Evolutionary conservation across 495 filamentous ascomycete genomes (phyloP), one percentile per base, ranked within the genome.

Genomic region (Chlorociboria aeruginascens): DNA sequence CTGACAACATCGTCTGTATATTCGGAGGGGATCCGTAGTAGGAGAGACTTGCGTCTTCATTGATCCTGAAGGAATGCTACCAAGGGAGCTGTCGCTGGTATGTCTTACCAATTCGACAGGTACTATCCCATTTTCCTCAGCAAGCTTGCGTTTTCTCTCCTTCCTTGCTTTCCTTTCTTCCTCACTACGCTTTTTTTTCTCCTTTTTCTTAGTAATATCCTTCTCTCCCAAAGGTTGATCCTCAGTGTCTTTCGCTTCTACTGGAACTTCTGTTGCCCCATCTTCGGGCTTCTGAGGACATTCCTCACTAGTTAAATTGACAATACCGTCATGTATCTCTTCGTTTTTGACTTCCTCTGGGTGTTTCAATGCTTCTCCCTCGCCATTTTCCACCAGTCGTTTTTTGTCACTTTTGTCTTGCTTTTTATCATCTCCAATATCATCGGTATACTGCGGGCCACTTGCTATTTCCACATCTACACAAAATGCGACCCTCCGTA

Each of bases 391-490:
- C 44, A 82, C 80, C 6, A 71, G 57, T 60, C 82, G 86, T 48
- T 76, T 78, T 51, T 82, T 80, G 64, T 83, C 63, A 32, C 61
- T 63, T 68, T 81, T 68, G 41, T 77, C 72, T 45, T 62, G 64
- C 47, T 64, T 66, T 38, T 63, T 58, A 14, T 58, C 58, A 17
- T 66, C 62, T 6, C n/a, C 13, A 16, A 12, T 16, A 17, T 72
- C 72, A 8, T 79, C 76, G 16, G 48, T 60, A 52, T 83, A 76
- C 50, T 65, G 69, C 4, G 74, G 72, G 61, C 72, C 71, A 20
- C 67, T 71, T 36, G 92, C 89, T 57, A 98, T 92, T 66, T 98
- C 92, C 10, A 98, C 92, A 62, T 98, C 92, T 3, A 98, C 92
- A 54, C 85, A 94, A 56, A 98, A 98, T 1, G 89, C 85, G 1